Conservation (phyloP, 2,329 filamentous ascomycete species). For the Fusarium oligoseptatum region DNA sequence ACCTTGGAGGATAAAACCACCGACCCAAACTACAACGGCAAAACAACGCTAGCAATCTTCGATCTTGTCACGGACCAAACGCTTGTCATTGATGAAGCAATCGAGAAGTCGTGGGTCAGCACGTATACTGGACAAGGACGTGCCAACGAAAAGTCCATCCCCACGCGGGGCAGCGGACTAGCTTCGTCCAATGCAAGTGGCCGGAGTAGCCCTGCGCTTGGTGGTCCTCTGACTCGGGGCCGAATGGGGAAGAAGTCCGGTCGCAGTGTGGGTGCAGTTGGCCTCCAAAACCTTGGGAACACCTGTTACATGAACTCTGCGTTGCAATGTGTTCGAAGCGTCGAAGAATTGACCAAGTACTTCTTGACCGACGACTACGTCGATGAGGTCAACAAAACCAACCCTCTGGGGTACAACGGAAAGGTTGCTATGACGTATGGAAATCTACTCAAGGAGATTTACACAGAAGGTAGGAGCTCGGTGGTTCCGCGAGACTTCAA, state of each 20-base stretch:
- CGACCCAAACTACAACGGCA: slow-evolving; percentile 84
- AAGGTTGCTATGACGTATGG: slow-evolving; percentile 89
- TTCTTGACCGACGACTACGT: slow-evolving; percentile 83
- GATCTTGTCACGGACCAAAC: slow-evolving; percentile 80
- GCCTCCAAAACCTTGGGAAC: slow-evolving; percentile 91
- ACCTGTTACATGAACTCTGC: slow-evolving; percentile 99
- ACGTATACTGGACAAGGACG: slow-evolving; percentile 56
- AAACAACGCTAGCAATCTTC: slow-evolving; percentile 72
- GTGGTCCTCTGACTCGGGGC: slow-evolving; percentile 76
- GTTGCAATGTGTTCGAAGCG: slow-evolving; percentile 91
- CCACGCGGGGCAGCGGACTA: slow-evolving; percentile 47
- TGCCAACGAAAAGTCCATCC: slow-evolving; percentile 54
- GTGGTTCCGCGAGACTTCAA: slow-evolving; percentile 88
- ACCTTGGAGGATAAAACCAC: slow-evolving; percentile 72
- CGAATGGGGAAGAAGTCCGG: slow-evolving; percentile 78
- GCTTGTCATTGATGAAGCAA: slow-evolving; percentile 86
- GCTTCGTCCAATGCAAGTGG: slow-evolving; percentile 63
- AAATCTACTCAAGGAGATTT: slow-evolving; percentile 81
- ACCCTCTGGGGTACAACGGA: slow-evolving; percentile 87
- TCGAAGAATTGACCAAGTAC: slow-evolving; percentile 93
- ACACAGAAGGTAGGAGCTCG: slow-evolving; percentile 76
- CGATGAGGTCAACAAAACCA: slow-evolving; percentile 85
- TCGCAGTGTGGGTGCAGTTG: slow-evolving; percentile 80
- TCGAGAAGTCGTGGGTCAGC: slow-evolving; percentile 71
- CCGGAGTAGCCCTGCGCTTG: slow-evolving; percentile 75